Conservation (phyloP, 768 basidiomycete genomes). For the Zangia roseola region DNA sequence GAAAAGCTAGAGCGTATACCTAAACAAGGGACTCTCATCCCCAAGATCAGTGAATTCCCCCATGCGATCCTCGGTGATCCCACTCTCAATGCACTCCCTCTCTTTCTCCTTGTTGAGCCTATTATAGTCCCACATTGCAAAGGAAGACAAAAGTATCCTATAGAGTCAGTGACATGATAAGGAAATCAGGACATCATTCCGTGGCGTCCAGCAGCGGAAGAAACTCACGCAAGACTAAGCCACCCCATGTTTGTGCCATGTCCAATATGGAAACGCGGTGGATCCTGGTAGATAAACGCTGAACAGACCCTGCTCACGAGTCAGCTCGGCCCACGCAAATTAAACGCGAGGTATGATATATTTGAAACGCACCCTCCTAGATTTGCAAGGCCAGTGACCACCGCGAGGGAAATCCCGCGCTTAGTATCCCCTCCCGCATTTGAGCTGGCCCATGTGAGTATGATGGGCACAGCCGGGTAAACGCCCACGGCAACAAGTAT, state of each 20-base stretch:
- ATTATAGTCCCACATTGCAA: conserved; percentile 45
- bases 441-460: conserved; percentile 49
- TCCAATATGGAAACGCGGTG: conserved; percentile 32
- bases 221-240: conserved; percentile 18
- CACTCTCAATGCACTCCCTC: conserved; percentile 38
- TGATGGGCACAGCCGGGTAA: conserved; percentile 42
- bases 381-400: conserved; percentile 52
- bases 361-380: conserved; percentile 40
- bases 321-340: conserved; percentile 18
- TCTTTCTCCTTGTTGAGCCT: conserved; percentile 47
- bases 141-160: conserved; percentile 36
- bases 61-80: conserved; percentile 37
- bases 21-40: conserved; percentile 51
- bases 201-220: too few species aligned
- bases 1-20: conserved; percentile 28
- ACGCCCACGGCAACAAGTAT: conserved; percentile 49
- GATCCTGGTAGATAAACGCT: conserved; percentile 34
- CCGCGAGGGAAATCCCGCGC: conserved; percentile 45
- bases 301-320: conserved; percentile 29
- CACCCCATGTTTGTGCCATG: conserved; percentile 30
- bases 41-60: conserved; percentile 45
- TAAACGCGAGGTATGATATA: too few species aligned
- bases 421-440: conserved; percentile 51
- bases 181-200: too few species aligned
- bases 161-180: conserved; percentile 30